phyloP scores from a whole-genome alignment of 1,139 yeast species.

The Lodderomyces oxycetoniae region DNA sequence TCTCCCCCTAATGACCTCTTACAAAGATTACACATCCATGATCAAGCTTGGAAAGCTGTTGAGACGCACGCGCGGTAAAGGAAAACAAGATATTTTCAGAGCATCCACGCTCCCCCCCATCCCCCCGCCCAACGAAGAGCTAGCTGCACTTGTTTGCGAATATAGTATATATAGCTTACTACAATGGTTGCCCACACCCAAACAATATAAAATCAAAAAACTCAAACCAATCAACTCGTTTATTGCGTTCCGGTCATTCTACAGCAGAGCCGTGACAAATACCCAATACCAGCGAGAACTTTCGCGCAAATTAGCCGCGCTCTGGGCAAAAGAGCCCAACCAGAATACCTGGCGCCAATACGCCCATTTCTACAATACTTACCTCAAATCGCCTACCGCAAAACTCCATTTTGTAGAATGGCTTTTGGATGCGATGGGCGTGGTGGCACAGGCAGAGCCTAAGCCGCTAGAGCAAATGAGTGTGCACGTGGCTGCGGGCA shows the following conservation, averaged over 20 bases:
- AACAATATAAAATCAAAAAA: constrained; percentile 3
- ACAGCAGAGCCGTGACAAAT: constrained; percentile 23
- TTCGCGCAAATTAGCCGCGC: constrained; percentile 24
- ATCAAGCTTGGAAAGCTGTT: too few relatives aligned
- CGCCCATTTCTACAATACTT: constrained; percentile 26
- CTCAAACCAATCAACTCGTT: constrained; percentile 26
- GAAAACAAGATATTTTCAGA: too few relatives aligned
- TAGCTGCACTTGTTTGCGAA: constrained; percentile 10
- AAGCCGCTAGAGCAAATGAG: neutral
- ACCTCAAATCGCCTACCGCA: constrained; percentile 5
- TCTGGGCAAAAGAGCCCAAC: constrained; percentile 27
- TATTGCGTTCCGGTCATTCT: constrained; percentile 34
- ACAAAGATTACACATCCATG: too few relatives aligned
- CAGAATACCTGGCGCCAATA: constrained; percentile 28
- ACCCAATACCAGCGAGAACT: constrained; percentile 24
- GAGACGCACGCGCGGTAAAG: too few relatives aligned
- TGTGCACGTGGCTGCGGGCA: constrained; percentile 7
- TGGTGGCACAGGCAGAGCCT: constrained; percentile 1
- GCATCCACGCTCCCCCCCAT: constrained; percentile 9
- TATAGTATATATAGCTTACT: constrained; percentile 8
- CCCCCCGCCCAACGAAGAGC: constrained; percentile 10
- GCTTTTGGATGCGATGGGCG: constrained; percentile 10
- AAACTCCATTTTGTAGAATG: constrained; percentile 12
- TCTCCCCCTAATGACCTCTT: too few relatives aligned
- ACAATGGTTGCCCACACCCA: constrained; percentile 1